Percentiles rank a stretch among this genome's conserved stretches.
These are phyloP conservation scores for Trypanosoma platydactyli DNA, from an alignment of 208 protist genomes.

Conservation along the genomic window DNA sequence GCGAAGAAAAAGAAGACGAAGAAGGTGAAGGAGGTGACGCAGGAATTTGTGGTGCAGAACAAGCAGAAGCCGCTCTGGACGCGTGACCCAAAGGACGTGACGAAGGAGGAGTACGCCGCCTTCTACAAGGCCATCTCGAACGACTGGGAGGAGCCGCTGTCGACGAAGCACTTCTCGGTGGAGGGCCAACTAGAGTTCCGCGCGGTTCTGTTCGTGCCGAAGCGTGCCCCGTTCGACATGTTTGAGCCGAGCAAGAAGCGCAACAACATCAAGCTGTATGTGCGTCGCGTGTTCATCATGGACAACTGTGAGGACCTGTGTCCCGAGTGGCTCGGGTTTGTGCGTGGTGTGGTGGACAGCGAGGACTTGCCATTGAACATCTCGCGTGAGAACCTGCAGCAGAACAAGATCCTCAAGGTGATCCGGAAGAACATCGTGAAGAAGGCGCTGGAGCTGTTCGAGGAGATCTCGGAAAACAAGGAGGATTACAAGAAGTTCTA, in stretches of 20 bases:
- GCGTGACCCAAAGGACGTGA: slow-evolving; percentile 94
- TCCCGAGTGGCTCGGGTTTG: slow-evolving; percentile 97
- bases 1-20: too few species aligned
- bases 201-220: slow-evolving; percentile 96
- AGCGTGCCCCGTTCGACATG: slow-evolving; percentile 97
- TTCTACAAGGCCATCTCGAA: slow-evolving; percentile 98
- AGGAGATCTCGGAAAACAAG: slow-evolving; percentile 96
- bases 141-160: slow-evolving; percentile 97
- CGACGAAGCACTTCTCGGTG: slow-evolving; percentile 97
- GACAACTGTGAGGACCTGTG: slow-evolving; percentile 98
- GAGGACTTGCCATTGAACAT: slow-evolving; percentile 99
- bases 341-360: slow-evolving; percentile 97
- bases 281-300: slow-evolving; percentile 98
- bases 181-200: slow-evolving; percentile 98
- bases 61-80: slow-evolving; percentile 99
- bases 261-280: slow-evolving; percentile 98
- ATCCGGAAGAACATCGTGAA: slow-evolving; percentile 99
- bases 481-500: slow-evolving; percentile 99
- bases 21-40: too few species aligned
- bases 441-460: slow-evolving; percentile 97
- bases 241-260: slow-evolving; percentile 98
- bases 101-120: slow-evolving; percentile 97
- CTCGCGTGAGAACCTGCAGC: slow-evolving; percentile 98
- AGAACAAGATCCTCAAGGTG: slow-evolving; percentile 98
- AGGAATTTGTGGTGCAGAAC: too few species aligned